Evolutionary conservation across 2,329 filamentous ascomycete species (phyloP), one percentile per base, ranked within the genome.

Genomic region (Cordyceps cicadae): DNA sequence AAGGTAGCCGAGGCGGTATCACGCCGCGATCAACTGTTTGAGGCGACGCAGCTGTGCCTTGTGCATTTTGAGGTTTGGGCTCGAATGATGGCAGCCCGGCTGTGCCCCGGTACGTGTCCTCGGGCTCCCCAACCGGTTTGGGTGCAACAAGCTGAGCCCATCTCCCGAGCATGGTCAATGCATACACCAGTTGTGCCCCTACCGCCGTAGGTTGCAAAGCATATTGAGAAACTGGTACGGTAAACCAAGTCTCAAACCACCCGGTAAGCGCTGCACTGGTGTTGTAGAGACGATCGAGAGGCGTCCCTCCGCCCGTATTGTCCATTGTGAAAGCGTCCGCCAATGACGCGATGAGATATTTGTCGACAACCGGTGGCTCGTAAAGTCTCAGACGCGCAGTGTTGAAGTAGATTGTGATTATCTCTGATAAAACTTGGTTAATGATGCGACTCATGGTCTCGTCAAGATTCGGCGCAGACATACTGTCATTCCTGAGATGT

Each of bases 211-310:
- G 79, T 26, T 81, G 70, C 34, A 74, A 71, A 61, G 77, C 76
- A 59, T 79, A 81, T 3, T 73, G 68, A 0, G 68, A 64, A 0
- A 75, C 68, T 0, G 81, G 76, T 0, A 84, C 68, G 0, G 72
- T 66, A 2, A 79, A 70, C 74, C 80, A 81, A 43, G 71, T 71
- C 2, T 81, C 75, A 54, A 84, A 82, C 70, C 79, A 84, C 0
- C 69, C 67, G 43, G 74, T 76, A 0, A 83, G 66, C 1, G 81
- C 77, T 17, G 72, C 70, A 50, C 78, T 76, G 4, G 79, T 78
- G 26, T 76, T 75, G 63, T 79, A 81, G 11, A 85, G 76, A 3
- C 76, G 70, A 60, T 83, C 79, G 2, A 83, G 71, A 0, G 76
- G 74, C 0, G 77, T 77, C 0, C 76, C 69, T 1, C 71, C 70